Base-by-base conservation (phyloP, 139 green algal species). In the Coelastrella sp. region DNA sequence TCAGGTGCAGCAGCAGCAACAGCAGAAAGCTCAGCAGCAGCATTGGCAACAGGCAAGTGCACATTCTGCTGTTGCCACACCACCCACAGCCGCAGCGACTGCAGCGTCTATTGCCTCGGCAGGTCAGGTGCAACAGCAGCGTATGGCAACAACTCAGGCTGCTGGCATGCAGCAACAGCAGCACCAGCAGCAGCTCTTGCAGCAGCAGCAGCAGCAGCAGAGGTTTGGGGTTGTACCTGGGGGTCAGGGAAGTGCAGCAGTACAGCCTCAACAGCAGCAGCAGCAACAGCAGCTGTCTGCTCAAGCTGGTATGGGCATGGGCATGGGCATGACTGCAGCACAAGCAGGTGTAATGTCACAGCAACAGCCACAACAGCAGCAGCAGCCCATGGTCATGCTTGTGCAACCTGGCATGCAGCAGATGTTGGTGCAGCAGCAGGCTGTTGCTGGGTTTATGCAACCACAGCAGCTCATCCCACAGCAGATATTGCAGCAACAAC, bases 131-230 rank as follows among this genome's bases (percentile, higher is more conserved):
- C 82, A 87, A 24, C 82, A 87, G 11, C 24, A 73, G 7, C 63
- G 72, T n/a, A 89, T 65, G 70, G 20, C n/a, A 11, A 57, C 70
- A 73, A 27, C 20, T 8, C 70, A 35, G 20, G 14, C 12, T 56
- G 56, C 84, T 61, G 84, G 22, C 20, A 58, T 81, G 56, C 66
- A 11, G 68, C 84, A 82, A 59, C 84, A 89, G 70, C 70, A 82
- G 49, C 84, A 87, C 24, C 61, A 73, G 35, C 84, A 82, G 70
- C 84, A 89, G 68, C 65, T 63, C 24, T 59, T 75, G 80, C 84
- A 88, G 70, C 70, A 74, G 84, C 70, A 59, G 57, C 84, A 82
- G 68, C 84, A 74, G 84, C 84, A 56, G 70, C 84, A 82, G 80
- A 15, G 56, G 8, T 58, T 59, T 56, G 58, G 80, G 7, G 72